Conservation (phyloP, 2,329 filamentous ascomycete species). For the Emergomyces pasteurianus region DNA sequence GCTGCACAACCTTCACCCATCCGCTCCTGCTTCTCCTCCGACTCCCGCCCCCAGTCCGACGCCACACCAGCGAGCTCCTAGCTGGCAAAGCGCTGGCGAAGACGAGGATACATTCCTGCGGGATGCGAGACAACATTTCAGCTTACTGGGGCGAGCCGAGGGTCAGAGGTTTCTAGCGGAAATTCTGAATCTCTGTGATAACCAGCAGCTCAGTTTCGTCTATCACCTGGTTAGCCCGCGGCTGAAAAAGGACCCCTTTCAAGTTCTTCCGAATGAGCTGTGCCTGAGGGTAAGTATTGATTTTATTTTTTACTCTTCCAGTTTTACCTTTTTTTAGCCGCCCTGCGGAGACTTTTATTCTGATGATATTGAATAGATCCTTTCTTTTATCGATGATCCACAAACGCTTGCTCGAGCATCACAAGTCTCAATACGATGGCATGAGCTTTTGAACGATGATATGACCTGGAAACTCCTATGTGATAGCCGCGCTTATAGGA, state of each 20-base stretch:
- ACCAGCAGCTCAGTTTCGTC: slow-evolving; percentile 88
- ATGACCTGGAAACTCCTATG: slow-evolving; percentile 98
- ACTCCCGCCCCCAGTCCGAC: slow-evolving; percentile 57
- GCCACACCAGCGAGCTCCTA: slow-evolving; percentile 47
- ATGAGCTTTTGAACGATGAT: slow-evolving; percentile 86
- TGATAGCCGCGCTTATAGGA: slow-evolving; percentile 82
- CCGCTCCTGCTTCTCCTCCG: slow-evolving; percentile 53
- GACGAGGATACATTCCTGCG: slow-evolving; percentile 75
- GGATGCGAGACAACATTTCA: slow-evolving; percentile 69
- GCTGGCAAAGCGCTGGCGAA: slow-evolving; percentile 37
- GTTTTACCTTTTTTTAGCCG: neutral
- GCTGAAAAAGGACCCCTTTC: slow-evolving; percentile 93
- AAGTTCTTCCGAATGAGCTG: slow-evolving; percentile 79
- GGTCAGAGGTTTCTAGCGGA: slow-evolving; percentile 74
- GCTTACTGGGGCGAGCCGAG: slow-evolving; percentile 61
- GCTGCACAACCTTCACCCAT: slow-evolving; percentile 48
- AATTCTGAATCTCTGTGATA: slow-evolving; percentile 86
- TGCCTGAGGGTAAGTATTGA: slow-evolving; percentile 61
- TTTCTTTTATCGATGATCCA: slow-evolving; percentile 95
- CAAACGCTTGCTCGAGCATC: slow-evolving; percentile 86
- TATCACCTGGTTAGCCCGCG: slow-evolving; percentile 90
- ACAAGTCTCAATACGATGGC: slow-evolving; percentile 91
- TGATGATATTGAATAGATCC: slow-evolving; percentile 46
- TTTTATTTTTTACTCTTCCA: slow-evolving; percentile 5
- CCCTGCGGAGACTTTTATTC: neutral